These are phyloP conservation scores for Paramecium primaurelia DNA, from an alignment of 73 alveolate genomes.

Conservation along the genomic window DNA sequence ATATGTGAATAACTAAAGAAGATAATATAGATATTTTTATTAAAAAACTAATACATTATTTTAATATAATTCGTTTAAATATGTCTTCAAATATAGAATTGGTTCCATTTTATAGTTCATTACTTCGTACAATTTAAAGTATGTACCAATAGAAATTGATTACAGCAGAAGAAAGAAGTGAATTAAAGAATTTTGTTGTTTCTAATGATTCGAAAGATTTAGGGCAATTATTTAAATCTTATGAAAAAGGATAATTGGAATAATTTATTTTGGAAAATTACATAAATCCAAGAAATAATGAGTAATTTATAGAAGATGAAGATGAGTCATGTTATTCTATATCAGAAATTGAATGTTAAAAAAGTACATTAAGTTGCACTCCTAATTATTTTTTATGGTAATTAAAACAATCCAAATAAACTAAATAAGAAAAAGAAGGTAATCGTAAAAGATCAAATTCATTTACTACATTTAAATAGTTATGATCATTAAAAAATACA, in stretches of 20 bases:
- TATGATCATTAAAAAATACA: background rate
- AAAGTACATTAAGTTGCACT: constrained; percentile 1
- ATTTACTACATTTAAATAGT: background rate
- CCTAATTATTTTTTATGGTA: background rate
- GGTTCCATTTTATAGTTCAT: background rate
- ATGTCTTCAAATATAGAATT: constrained; percentile 15
- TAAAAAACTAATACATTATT: background rate
- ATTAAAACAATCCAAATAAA: background rate
- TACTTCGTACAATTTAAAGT: background rate
- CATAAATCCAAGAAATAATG: background rate
- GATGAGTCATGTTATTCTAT: constrained; percentile 1
- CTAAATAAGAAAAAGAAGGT: background rate
- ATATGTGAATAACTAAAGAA: background rate
- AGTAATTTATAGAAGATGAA: background rate
- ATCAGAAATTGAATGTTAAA: background rate
- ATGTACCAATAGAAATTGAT: background rate
- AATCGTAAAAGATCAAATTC: background rate
- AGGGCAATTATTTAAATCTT: background rate
- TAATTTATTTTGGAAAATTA: background rate
- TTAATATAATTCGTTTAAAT: background rate
- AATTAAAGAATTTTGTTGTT: background rate
- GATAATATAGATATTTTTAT: background rate
- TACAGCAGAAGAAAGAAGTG: background rate
- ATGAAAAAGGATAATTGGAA: background rate
- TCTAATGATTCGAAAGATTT: background rate